Conservation (phyloP, 306 rosid species). For the Mucuna pruriens region DNA sequence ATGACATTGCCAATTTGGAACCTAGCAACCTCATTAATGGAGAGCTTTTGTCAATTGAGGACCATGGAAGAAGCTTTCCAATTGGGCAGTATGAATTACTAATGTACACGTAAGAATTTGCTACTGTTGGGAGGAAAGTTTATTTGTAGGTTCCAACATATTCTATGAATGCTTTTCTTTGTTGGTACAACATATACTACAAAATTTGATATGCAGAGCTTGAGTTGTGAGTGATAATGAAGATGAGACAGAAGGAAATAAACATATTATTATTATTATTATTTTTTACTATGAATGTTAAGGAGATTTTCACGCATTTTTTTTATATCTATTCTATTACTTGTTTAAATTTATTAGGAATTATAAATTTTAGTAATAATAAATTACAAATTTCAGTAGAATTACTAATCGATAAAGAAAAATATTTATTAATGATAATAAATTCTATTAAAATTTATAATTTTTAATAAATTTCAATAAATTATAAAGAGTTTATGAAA, state of each 20-base stretch:
- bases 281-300: no score
- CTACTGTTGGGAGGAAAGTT: not conserved
- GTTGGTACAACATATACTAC: not conserved
- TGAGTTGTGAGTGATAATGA: not conserved
- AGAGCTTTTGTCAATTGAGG: conserved; percentile 53
- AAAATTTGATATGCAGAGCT: not conserved
- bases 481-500: no score
- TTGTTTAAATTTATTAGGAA: no score
- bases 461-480: no score
- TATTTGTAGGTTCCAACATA: not conserved
- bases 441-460: no score
- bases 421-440: no score
- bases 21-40: conserved; percentile 24
- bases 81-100: conserved; percentile 14
- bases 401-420: no score
- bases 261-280: no score
- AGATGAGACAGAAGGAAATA: conserved; percentile 7
- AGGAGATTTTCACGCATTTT: no score
- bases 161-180: not conserved
- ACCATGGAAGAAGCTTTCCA: conserved; percentile 61
- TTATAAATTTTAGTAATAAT: no score
- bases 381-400: no score
- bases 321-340: no score
- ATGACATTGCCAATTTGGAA: conserved; percentile 16
- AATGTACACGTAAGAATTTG: not conserved